These are phyloP conservation scores for Parastagonospora avenae DNA, from an alignment of 2,329 filamentous ascomycete genomes.

Conservation along the genomic window DNA sequence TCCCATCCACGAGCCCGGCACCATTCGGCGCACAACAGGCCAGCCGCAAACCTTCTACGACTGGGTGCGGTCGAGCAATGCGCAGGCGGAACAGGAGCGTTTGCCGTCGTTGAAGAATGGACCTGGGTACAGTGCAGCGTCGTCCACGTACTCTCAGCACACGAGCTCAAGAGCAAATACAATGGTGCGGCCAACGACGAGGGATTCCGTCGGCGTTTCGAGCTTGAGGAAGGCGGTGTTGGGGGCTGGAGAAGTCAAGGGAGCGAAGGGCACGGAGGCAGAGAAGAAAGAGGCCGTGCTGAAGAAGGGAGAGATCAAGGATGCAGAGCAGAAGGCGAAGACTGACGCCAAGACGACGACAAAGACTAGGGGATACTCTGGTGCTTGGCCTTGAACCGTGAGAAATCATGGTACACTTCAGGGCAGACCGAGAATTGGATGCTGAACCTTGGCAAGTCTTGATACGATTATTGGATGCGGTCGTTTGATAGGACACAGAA, in stretches of 20 bases:
- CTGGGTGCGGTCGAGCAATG: neutral
- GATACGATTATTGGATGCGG: too few species aligned
- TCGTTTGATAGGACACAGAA: too few species aligned
- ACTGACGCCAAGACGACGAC: neutral
- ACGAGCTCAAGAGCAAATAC: too few species aligned
- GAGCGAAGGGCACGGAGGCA: neutral
- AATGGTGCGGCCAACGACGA: neutral
- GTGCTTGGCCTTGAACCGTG: conserved; percentile 10
- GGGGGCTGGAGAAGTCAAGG: neutral
- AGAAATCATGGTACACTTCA: neutral
- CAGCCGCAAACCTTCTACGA: conserved; percentile 2
- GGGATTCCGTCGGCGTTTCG: neutral
- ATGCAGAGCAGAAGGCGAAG: neutral
- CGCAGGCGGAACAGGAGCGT: neutral
- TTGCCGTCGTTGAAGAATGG: conserved; percentile 4
- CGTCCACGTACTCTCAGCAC: neutral
- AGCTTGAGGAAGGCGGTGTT: conserved; percentile 10
- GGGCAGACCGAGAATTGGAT: neutral
- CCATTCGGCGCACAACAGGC: neutral
- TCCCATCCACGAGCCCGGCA: neutral
- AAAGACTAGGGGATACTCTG: conserved; percentile 6
- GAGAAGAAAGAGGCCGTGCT: neutral
- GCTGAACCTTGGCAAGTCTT: neutral
- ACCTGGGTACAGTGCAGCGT: neutral
- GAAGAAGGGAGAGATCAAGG: neutral